These are phyloP conservation scores for Trifolium repens DNA, from an alignment of 306 rosid species.

Conservation along the genomic window DNA sequence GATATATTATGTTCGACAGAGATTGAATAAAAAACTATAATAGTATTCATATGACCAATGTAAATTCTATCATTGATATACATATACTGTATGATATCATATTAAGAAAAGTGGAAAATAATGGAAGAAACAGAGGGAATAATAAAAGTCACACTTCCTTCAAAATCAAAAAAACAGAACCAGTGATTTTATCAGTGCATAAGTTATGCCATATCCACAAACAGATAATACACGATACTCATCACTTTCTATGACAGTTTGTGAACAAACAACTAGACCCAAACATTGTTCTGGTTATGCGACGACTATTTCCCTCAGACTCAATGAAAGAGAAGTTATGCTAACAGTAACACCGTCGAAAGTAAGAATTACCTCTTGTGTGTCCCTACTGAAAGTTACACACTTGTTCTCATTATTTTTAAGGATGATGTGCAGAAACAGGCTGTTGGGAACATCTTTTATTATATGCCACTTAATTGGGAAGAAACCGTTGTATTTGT, in stretches of 20 bases:
- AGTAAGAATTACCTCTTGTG: conserved; percentile 78
- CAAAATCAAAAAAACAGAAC: conserved; percentile 2
- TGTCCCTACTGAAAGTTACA: conserved; percentile 80
- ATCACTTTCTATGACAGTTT: neutral
- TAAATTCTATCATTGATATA: conserved; percentile 5
- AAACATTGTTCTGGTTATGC: conserved; percentile 9
- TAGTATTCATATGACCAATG: neutral
- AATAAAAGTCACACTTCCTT: conserved; percentile 6
- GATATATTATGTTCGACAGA: conserved; percentile 3
- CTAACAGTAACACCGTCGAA: conserved; percentile 20
- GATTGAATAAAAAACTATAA: neutral
- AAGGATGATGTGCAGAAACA: conserved; percentile 69
- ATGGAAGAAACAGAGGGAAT: neutral
- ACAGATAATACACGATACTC: neutral
- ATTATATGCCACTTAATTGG: conserved; percentile 83
- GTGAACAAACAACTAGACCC: conserved; percentile 9
- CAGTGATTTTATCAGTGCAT: neutral
- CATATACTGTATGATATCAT: neutral
- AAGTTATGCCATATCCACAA: conserved; percentile 20
- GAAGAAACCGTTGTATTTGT: conserved; percentile 80
- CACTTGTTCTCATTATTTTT: conserved; percentile 67
- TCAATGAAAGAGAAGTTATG: conserved; percentile 1
- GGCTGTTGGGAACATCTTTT: conserved; percentile 77
- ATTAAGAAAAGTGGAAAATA: neutral
- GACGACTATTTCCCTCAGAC: neutral